Evolutionary conservation across 2,329 filamentous ascomycete species (phyloP).

Genomic region (Nemania bipapillata): DNA sequence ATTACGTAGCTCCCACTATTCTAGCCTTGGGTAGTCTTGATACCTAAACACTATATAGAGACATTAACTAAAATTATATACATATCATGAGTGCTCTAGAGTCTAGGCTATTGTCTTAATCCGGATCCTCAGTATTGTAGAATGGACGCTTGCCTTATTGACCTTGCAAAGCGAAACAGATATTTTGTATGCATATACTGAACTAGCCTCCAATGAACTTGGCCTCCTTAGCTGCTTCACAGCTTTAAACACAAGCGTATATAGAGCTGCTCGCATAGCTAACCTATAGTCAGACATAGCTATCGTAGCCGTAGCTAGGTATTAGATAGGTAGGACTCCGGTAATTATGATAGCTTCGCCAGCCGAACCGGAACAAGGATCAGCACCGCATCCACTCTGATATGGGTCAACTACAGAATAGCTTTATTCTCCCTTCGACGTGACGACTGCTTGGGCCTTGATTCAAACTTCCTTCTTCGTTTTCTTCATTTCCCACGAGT

Average conservation of each 20-base stretch:
- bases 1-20: too few species aligned
- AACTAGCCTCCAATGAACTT: too few species aligned
- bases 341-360: not conserved
- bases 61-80: not conserved
- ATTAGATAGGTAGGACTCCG: not conserved
- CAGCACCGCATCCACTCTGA: not conserved
- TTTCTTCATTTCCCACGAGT: not conserved
- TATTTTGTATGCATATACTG: too few species aligned
- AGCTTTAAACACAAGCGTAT: not conserved
- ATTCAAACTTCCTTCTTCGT: not conserved
- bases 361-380: not conserved
- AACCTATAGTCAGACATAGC: not conserved
- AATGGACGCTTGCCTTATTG: not conserved
- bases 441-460: not conserved
- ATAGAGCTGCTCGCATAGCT: not conserved
- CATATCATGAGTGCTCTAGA: not conserved
- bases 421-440: not conserved
- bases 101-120: not conserved
- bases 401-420: not conserved
- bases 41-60: too few species aligned
- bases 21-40: too few species aligned
- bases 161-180: not conserved
- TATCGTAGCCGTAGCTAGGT: not conserved
- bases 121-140: not conserved
- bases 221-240: too few species aligned